These are phyloP conservation scores for Actinomortierella wolfii DNA, from an alignment of 371 early-diverging fungal species.

Conservation along the genomic window DNA sequence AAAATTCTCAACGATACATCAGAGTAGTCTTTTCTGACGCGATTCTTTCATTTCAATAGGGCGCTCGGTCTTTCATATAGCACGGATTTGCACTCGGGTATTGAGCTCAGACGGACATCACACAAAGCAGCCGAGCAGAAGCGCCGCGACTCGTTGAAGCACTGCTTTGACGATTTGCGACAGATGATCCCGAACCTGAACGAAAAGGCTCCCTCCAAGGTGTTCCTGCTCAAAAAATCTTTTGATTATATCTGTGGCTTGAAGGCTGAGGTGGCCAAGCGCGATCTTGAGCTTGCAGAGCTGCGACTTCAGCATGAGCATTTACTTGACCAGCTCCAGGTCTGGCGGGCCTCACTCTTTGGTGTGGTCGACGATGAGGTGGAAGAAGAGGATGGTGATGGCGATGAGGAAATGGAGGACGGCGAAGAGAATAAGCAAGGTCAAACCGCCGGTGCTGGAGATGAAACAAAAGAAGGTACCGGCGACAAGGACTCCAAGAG, in stretches of 20 bases:
- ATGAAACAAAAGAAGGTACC: too few species aligned
- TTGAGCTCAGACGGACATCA: slow-evolving; percentile 75
- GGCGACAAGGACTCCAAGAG: too few species aligned
- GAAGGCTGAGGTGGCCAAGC: slow-evolving; percentile 50
- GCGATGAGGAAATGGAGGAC: slow-evolving; percentile 14
- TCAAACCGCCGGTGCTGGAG: too few species aligned
- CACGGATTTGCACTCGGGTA: slow-evolving; percentile 70
- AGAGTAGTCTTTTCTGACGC: too few species aligned
- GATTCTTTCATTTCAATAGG: background rate
- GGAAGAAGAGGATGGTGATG: slow-evolving; percentile 37
- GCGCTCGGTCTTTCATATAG: slow-evolving; percentile 74
- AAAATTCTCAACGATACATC: too few species aligned
- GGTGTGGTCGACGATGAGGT: slow-evolving; percentile 48
- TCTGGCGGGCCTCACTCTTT: slow-evolving; percentile 10
- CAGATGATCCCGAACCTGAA: slow-evolving; percentile 68
- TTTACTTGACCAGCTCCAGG: slow-evolving; percentile 33
- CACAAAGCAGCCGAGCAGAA: slow-evolving; percentile 95
- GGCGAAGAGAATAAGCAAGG: too few species aligned
- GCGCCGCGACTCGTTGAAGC: slow-evolving; percentile 88
- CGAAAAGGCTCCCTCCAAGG: slow-evolving; percentile 70
- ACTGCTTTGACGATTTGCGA: slow-evolving; percentile 84
- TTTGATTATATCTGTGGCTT: slow-evolving; percentile 64
- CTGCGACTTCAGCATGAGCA: slow-evolving; percentile 49
- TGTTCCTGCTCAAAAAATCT: slow-evolving; percentile 56
- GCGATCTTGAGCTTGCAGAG: slow-evolving; percentile 47